phyloP scores from a whole-genome alignment of 495 filamentous ascomycete species.

The Parathielavia appendiculata region DNA sequence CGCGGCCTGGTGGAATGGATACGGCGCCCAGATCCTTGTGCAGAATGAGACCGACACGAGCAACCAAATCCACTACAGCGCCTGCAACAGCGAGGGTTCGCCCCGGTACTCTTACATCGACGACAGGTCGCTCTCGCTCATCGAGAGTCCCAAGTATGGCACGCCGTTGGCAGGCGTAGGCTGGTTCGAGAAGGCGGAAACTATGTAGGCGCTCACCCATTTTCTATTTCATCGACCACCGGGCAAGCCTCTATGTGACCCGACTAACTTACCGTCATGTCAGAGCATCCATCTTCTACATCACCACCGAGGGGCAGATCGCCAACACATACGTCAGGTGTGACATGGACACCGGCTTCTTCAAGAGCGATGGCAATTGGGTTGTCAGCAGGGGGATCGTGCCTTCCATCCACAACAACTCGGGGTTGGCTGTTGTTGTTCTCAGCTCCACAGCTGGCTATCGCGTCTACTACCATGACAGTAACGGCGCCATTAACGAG shows the following conservation, averaged over 20 bases:
- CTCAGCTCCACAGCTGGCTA: slow-evolving; percentile 32
- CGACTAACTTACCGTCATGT: neutral
- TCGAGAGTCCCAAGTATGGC: slow-evolving; percentile 26
- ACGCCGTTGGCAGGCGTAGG: slow-evolving; percentile 36
- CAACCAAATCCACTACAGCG: slow-evolving; percentile 33
- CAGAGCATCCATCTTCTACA: slow-evolving; percentile 35
- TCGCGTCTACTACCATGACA: slow-evolving; percentile 36
- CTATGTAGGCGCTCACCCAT: slow-evolving; percentile 17
- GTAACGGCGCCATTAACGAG: slow-evolving; percentile 25
- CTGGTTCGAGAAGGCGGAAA: slow-evolving; percentile 23
- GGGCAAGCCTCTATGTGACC: no score
- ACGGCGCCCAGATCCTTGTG: slow-evolving; percentile 34
- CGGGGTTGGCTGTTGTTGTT: slow-evolving; percentile 28
- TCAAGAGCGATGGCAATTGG: slow-evolving; percentile 22
- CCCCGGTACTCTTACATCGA: slow-evolving; percentile 29
- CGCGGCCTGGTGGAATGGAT: slow-evolving; percentile 31
- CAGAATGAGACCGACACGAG: slow-evolving; percentile 31
- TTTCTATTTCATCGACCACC: neutral
- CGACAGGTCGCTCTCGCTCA: slow-evolving; percentile 21
- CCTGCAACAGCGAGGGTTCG: slow-evolving; percentile 29
- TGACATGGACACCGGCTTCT: slow-evolving; percentile 30
- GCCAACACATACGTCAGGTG: slow-evolving; percentile 32
- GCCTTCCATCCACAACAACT: slow-evolving; percentile 23
- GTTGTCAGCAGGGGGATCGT: slow-evolving; percentile 19
- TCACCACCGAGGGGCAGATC: slow-evolving; percentile 21